Evolutionary conservation across 129 eudicot species (phyloP), one percentile per base, ranked within the genome.

Genomic region (Cynara cardunculus): DNA sequence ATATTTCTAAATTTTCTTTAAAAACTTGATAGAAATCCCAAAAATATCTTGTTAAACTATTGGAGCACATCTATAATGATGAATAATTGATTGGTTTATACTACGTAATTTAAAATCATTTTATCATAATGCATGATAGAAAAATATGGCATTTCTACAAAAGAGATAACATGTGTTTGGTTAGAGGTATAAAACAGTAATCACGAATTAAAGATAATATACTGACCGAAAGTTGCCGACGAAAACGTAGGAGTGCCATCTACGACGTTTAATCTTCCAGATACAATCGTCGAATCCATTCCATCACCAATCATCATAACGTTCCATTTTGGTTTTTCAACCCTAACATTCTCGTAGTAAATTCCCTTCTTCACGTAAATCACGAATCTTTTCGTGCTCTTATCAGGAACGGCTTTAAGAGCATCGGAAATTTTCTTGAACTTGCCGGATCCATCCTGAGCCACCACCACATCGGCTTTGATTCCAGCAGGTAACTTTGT

Each of bases 221-320:
- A 83, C 91, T 72, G 22, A 89, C 93, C 89, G 30, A 91, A 91
- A 46, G 93, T 91, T 72, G 96, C 91, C 19, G 84, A 77, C 31
- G 81, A 78, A 71, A 87, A 91, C 0, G 96, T 89, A 14, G 91
- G 91, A 70, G 91, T 88, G 80, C 97, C 97, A 78, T 91, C 93
- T 3, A 87, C 78, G 7, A 69, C 70, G 71, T 91, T 91, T 44
- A 84, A 82, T 6, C 82, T 75, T 31, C 88, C 94, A 0, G 94
- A 79, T 2, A 91, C 91, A 32, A 89, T 32, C 3, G 97, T 91
- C 3, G 59, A 83, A 61, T 87, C 87, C 84, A 41, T 89, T n/a
- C 96, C 96, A 41, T 89, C 93, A 0, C 97, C 97, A 22, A 91
- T 76, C 78, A 91, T 85, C 93, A 91, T 80, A 7, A 89, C 88